Percentiles rank a stretch among this genome's conserved stretches.
Evolutionary conservation across 805 yeast genomes (phyloP).

Genomic region (Clavispora fructus): DNA sequence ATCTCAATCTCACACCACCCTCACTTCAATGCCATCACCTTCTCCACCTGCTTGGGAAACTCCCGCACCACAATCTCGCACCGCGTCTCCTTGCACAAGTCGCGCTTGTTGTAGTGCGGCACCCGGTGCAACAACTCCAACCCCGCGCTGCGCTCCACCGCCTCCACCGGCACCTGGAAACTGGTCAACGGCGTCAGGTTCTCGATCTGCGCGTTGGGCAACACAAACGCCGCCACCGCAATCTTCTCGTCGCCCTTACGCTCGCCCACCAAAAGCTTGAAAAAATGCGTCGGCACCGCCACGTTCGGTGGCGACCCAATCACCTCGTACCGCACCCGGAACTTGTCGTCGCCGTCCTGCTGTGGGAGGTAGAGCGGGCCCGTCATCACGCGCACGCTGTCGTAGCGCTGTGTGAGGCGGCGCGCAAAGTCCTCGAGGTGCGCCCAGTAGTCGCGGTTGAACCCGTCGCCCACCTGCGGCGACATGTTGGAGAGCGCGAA

Average conservation of each 20-base stretch:
- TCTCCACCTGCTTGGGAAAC: conserved; percentile 47
- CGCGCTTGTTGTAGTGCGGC: conserved; percentile 50
- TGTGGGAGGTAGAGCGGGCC: conserved; percentile 92
- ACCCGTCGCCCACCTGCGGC: conserved; percentile 97
- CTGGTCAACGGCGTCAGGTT: conserved; percentile 65
- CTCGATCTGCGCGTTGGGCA: conserved; percentile 80
- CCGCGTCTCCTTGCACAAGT: conserved; percentile 72
- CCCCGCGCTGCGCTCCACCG: conserved; percentile 84
- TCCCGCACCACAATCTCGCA: conserved; percentile 83
- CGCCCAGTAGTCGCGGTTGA: conserved; percentile 96
- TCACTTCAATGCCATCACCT: not conserved
- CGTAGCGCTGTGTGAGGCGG: conserved; percentile 64
- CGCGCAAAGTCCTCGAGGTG: conserved; percentile 89
- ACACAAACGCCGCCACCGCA: conserved; percentile 86
- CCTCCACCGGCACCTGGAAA: conserved; percentile 86
- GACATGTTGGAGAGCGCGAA: conserved; percentile 85
- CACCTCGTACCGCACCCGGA: conserved; percentile 79
- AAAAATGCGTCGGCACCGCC: conserved; percentile 97
- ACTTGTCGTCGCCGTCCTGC: conserved; percentile 76
- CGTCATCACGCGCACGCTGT: conserved; percentile 78
- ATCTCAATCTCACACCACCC: too few relatives aligned
- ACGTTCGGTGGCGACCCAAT: conserved; percentile 95
- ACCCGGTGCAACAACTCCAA: conserved; percentile 70
- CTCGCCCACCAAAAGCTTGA: conserved; percentile 86
- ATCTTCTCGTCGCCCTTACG: conserved; percentile 39